Conservation (phyloP, 305 asterid species). For the Fraxinus floribunda region DNA sequence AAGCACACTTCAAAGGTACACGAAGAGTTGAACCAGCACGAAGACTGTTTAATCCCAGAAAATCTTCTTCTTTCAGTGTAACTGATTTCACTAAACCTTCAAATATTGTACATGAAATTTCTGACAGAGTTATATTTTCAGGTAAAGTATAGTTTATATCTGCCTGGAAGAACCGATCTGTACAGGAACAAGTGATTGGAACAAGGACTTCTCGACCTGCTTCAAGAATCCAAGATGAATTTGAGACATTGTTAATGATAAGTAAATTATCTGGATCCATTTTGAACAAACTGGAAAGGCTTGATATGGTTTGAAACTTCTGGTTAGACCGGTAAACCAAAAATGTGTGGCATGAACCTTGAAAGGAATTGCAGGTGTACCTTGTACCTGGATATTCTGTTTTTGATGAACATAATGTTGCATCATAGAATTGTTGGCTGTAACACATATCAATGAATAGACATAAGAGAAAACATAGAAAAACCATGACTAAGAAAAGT, state of each 20-base stretch:
- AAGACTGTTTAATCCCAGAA: not conserved
- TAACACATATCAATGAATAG: slow-evolving; percentile 22
- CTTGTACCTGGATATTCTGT: slow-evolving; percentile 42
- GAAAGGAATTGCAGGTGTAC: slow-evolving; percentile 47
- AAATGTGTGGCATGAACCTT: slow-evolving; percentile 43
- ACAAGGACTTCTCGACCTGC: slow-evolving; percentile 53
- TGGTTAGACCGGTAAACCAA: slow-evolving; percentile 44
- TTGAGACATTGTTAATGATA: slow-evolving; percentile 35
- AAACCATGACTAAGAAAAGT: slow-evolving; percentile 23
- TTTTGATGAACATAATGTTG: slow-evolving; percentile 39
- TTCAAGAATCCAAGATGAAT: slow-evolving; percentile 33
- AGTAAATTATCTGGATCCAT: slow-evolving; percentile 30
- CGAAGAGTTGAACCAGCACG: slow-evolving; percentile 34
- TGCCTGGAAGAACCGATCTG: slow-evolving; percentile 39
- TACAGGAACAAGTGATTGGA: slow-evolving; percentile 52
- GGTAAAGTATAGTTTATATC: slow-evolving; percentile 34
- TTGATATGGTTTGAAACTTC: slow-evolving; percentile 34
- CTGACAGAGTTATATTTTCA: slow-evolving; percentile 19
- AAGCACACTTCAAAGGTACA: slow-evolving; percentile 67
- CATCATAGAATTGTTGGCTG: slow-evolving; percentile 57
- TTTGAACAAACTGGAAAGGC: slow-evolving; percentile 43
- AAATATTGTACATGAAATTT: slow-evolving; percentile 47
- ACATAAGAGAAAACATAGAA: slow-evolving; percentile 30
- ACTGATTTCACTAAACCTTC: slow-evolving; percentile 57
- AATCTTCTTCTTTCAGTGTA: slow-evolving; percentile 34